Evolutionary conservation across 75 land plant species (phyloP).

Genomic region (Adiantum capillusveneris): DNA sequence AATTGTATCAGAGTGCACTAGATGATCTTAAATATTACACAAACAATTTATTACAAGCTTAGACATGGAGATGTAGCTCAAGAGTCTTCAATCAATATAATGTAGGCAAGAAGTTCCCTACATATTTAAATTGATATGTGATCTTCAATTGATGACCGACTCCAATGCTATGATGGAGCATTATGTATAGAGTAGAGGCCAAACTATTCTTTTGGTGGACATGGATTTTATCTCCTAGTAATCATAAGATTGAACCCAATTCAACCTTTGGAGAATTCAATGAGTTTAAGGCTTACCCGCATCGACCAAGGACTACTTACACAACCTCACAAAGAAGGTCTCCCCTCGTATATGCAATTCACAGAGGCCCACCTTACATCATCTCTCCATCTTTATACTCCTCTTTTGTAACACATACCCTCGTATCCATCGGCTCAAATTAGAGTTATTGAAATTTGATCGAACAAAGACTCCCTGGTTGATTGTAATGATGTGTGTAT

Average conservation of each 20-base stretch:
- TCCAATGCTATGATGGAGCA: constrained; percentile 20
- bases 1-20: too few species aligned
- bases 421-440: constrained; percentile 54
- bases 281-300: constrained; percentile 19
- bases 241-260: constrained; percentile 25
- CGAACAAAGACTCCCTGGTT: constrained; percentile 91
- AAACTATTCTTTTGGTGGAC: constrained; percentile 20
- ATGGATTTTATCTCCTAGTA: constrained; percentile 27
- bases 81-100: constrained; percentile 58
- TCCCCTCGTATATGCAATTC: constrained; percentile 28
- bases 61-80: constrained; percentile 44
- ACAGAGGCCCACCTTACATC: constrained; percentile 30
- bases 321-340: constrained; percentile 26
- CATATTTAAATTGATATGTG: constrained; percentile 78
- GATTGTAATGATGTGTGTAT: constrained; percentile 76
- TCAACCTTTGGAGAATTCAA: constrained; percentile 18
- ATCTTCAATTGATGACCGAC: constrained; percentile 23
- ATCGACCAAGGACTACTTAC: constrained; percentile 25
- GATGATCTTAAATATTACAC: too few species aligned
- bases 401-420: constrained; percentile 31
- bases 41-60: constrained; percentile 58
- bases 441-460: constrained; percentile 55
- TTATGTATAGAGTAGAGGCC: constrained; percentile 24
- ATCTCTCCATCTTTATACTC: constrained; percentile 31
- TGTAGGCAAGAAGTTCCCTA: constrained; percentile 70